Evolutionary conservation across 805 yeast genomes (phyloP).

Genomic region (Zygotorulaspora sp.): DNA sequence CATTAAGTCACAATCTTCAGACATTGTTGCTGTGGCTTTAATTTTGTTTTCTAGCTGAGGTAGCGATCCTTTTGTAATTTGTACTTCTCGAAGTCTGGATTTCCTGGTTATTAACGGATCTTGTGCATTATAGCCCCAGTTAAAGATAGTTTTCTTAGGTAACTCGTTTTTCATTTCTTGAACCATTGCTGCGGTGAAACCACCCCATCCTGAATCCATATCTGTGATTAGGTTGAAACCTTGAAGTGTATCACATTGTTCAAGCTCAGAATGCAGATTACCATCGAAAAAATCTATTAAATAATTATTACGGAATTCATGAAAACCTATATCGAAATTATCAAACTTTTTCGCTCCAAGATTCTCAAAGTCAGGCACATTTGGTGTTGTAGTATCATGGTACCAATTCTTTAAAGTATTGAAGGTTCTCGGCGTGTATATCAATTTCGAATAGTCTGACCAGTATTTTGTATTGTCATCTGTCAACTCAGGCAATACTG

Average conservation of each 20-base stretch:
- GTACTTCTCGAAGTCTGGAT: constrained; percentile 4
- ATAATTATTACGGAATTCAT: constrained; percentile 46
- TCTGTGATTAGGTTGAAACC: constrained; percentile 73
- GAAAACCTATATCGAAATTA: constrained; percentile 51
- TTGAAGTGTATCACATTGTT: constrained; percentile 66
- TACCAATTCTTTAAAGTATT: constrained; percentile 58
- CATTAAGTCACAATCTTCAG: constrained; percentile 48
- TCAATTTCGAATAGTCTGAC: constrained; percentile 73
- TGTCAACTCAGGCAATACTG: constrained; percentile 35
- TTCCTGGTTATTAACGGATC: constrained; percentile 21
- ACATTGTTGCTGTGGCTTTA: constrained; percentile 44
- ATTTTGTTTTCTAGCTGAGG: constrained; percentile 37
- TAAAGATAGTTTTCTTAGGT: constrained; percentile 43
- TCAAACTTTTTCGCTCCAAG: constrained; percentile 37
- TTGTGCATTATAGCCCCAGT: constrained; percentile 44
- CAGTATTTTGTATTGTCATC: constrained; percentile 53
- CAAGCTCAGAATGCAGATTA: constrained; percentile 57
- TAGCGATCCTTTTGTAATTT: constrained; percentile 6
- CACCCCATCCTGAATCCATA: constrained; percentile 80
- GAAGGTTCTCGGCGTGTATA: constrained; percentile 58
- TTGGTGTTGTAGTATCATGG: constrained; percentile 29
- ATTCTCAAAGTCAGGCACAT: constrained; percentile 29
- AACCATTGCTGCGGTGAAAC: constrained; percentile 53
- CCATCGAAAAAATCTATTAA: constrained; percentile 53
- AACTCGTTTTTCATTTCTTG: constrained; percentile 64